Conservation (phyloP, 2,329 filamentous ascomycete genomes). For the Ceratocystis albifundus region DNA sequence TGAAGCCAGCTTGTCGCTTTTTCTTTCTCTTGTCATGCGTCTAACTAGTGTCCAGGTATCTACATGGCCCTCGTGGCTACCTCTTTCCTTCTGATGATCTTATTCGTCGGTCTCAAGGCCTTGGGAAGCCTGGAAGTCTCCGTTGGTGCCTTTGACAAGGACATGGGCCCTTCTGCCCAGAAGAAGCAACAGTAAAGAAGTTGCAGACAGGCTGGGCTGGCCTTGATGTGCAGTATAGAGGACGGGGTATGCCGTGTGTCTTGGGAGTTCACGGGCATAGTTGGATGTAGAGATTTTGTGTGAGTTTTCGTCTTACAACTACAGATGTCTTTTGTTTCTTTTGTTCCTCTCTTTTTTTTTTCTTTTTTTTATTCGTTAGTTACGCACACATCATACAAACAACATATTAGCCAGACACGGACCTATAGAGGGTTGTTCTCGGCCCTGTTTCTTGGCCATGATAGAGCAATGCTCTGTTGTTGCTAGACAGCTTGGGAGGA, state of each 20-base stretch:
- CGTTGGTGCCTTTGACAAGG: slow-evolving; percentile 93
- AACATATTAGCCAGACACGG: background rate
- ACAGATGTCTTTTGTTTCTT: background rate
- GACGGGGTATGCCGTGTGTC: background rate
- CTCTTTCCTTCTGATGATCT: slow-evolving; percentile 61
- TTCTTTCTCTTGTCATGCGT: background rate
- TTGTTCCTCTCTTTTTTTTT: background rate
- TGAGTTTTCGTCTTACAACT: background rate
- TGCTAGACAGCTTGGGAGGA: background rate
- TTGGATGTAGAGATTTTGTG: background rate
- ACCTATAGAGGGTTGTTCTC: background rate
- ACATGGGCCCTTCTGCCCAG: slow-evolving; percentile 77
- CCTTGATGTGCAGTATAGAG: background rate
- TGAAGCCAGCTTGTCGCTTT: background rate
- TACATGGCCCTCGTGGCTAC: slow-evolving; percentile 73
- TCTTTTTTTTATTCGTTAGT: background rate
- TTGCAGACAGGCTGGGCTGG: background rate
- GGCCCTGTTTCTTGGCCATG: background rate
- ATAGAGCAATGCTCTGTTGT: background rate
- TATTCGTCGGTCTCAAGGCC: slow-evolving; percentile 66
- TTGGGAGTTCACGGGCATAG: background rate
- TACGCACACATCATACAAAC: background rate
- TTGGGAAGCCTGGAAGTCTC: slow-evolving; percentile 74
- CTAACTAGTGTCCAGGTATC: slow-evolving; percentile 47
- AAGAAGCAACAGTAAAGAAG: slow-evolving; percentile 48